These are phyloP conservation scores for Tulasnella sp. DNA, from an alignment of 768 basidiomycete genomes.

Conservation along the genomic window DNA sequence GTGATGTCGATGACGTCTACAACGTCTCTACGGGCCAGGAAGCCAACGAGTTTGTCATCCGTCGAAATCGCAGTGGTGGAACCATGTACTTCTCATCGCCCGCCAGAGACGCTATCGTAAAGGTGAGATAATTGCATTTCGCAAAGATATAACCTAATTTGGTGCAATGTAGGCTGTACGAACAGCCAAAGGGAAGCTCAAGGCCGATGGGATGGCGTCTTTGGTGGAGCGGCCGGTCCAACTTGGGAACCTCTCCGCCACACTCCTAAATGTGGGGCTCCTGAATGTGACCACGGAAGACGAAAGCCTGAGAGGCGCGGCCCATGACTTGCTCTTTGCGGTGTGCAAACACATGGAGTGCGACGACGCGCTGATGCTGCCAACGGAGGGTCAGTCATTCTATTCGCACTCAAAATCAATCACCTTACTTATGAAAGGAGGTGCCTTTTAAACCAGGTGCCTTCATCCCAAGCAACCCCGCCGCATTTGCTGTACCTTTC, in stretches of 20 bases:
- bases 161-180: conserved; percentile 47
- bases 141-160: neutral
- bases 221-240: conserved; percentile 55
- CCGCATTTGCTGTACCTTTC: conserved; percentile 49
- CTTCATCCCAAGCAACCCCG: conserved; percentile 57
- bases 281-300: conserved; percentile 64
- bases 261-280: conserved; percentile 77
- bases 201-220: conserved; percentile 37
- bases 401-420: neutral
- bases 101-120: conserved; percentile 59
- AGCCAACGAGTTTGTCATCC: conserved; percentile 64
- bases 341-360: conserved; percentile 70
- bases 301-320: conserved; percentile 66
- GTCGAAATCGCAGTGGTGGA: conserved; percentile 56
- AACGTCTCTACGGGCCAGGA: conserved; percentile 70
- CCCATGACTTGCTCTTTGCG: conserved; percentile 68
- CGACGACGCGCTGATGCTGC: conserved; percentile 59
- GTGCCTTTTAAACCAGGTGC: conserved; percentile 41
- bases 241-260: conserved; percentile 76
- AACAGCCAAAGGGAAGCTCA: conserved; percentile 60
- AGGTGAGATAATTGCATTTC: conserved; percentile 37
- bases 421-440: too few species aligned
- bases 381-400: conserved; percentile 47
- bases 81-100: conserved; percentile 70
- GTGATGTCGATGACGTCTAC: conserved; percentile 80